Evolutionary conservation across 371 early-diverging fungal species (phyloP).

Genomic region (Cokeromyces recurvatus): DNA sequence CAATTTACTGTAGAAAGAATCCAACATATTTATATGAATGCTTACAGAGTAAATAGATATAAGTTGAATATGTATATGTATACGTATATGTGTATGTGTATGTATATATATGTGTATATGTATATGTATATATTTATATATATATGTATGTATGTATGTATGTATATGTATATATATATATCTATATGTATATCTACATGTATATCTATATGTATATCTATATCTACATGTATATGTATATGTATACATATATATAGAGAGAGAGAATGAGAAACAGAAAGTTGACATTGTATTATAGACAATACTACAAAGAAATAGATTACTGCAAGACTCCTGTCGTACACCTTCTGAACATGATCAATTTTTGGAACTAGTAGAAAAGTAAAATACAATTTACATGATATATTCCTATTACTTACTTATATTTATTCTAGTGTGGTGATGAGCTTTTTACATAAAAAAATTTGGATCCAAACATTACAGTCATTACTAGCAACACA

Average conservation of each 20-base stretch:
- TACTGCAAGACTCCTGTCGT: conserved; percentile 37
- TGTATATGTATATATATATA: no score
- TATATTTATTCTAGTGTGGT: conserved; percentile 36
- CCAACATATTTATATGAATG: conserved; percentile 53
- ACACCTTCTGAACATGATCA: conserved; percentile 51
- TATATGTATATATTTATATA: no score
- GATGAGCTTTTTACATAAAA: conserved; percentile 55
- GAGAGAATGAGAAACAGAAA: no score
- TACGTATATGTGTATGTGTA: background rate
- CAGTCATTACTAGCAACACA: conserved; percentile 39
- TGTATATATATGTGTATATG: background rate
- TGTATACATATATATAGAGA: no score
- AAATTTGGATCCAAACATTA: conserved; percentile 56
- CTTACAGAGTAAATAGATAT: conserved; percentile 26
- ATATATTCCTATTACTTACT: background rate
- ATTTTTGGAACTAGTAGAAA: conserved; percentile 56
- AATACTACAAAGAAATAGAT: conserved; percentile 36
- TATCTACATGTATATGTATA: no score
- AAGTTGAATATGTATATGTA: background rate
- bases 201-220: no score
- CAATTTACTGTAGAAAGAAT: conserved; percentile 52
- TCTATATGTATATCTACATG: no score
- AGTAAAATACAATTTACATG: conserved; percentile 29
- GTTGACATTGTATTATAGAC: conserved; percentile 25
- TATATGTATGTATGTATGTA: no score